Conservation (phyloP, 768 basidiomycete species). For the Hericium coralloides region DNA sequence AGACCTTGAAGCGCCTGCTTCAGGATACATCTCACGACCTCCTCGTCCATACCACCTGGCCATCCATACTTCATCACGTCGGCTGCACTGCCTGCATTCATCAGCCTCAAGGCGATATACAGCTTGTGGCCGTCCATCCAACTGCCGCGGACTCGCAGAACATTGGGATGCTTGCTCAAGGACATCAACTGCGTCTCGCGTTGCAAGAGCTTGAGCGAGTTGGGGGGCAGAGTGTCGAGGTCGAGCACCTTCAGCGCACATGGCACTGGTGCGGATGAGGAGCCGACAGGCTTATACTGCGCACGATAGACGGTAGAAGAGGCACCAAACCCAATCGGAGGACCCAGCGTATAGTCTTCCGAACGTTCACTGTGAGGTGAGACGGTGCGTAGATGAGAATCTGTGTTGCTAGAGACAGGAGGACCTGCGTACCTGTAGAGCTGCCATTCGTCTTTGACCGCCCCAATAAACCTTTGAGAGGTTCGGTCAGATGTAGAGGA, state of each 20-base stretch:
- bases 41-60: constrained; percentile 87
- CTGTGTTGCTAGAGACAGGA: background rate
- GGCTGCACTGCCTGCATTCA: constrained; percentile 82
- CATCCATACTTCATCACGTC: constrained; percentile 81
- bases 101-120: constrained; percentile 79
- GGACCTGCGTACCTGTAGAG: constrained; percentile 53
- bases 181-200: constrained; percentile 91
- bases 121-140: constrained; percentile 84
- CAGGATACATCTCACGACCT: constrained; percentile 77
- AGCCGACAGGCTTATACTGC: constrained; percentile 38
- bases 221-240: constrained; percentile 67
- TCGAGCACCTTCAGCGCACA: constrained; percentile 89
- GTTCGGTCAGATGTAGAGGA: constrained; percentile 9
- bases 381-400: background rate
- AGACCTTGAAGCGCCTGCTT: constrained; percentile 84
- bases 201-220: constrained; percentile 62
- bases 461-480: constrained; percentile 52
- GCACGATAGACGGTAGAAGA: constrained; percentile 88
- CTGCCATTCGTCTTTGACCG: constrained; percentile 78
- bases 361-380: constrained; percentile 46
- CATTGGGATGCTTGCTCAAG: constrained; percentile 87
- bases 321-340: constrained; percentile 83
- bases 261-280: constrained; percentile 31
- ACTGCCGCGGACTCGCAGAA: constrained; percentile 81
- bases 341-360: constrained; percentile 65